Evolutionary conservation across 1,284 basidiomycete genomes (phyloP), one percentile per base, ranked within the genome.

Genomic region (Rhodofomes roseus): DNA sequence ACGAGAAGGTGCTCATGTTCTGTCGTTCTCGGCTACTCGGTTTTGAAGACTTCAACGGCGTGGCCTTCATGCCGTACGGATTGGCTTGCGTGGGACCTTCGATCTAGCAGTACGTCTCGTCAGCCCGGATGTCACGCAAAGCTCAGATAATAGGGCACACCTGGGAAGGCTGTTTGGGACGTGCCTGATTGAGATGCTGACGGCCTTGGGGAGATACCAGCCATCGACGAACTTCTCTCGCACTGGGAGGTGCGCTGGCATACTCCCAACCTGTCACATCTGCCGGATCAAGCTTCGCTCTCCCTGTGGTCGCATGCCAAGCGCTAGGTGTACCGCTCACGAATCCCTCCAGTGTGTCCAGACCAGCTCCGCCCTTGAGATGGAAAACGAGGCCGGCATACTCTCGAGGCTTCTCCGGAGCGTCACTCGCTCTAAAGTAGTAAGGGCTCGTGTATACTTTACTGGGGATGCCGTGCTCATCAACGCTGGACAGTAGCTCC

Each of bases 381-480:
- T 81, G 78, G 71, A 91, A 96, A 27, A 85, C 72, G 1, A 93
- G 74, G 0, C 95, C 95, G 14, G 87, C 95, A 68, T 92, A 96
- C 71, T 95, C 90, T 66, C 87, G 81, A 0, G 89, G 77, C 16
- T 77, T 75, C 43, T 82, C 79, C 0, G 93, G 90, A 0, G 89
- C 82, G 69, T 98, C 96, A 2, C 68, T 68, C 11, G 81, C 79
- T 57, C 86, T 82, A 2, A 92, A 92, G 71, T 94, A 98, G 71
- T 84, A 90, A 0, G 96, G 92, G 22, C 84, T 78, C 22, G 79
- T 82, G 71, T 97, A 96, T 23, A 92, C 72, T 63, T 86, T 86
- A 37, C 73, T 75, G 1, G 86, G 84, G 12, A 93, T 71, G 8
- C 79, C 80, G 62, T 80, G 75, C 1, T 71, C 66, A 44, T 84